These are phyloP conservation scores for Bromus sterilis DNA, from an alignment of 176 grass and related monocot species.

Conservation along the genomic window DNA sequence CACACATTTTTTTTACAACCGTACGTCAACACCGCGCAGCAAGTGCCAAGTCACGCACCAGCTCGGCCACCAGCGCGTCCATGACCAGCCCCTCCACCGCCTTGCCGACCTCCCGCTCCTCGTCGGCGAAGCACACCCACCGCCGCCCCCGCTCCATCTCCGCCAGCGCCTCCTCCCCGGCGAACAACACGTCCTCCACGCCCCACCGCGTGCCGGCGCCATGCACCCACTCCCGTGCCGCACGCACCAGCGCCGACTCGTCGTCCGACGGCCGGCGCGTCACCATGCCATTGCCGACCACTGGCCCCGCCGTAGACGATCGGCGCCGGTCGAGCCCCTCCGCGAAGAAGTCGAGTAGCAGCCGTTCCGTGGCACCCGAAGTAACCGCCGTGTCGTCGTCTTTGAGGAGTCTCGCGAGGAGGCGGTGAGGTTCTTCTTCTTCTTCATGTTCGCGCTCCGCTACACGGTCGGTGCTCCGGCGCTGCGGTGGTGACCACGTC, in stretches of 20 bases:
- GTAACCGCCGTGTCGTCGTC: not conserved
- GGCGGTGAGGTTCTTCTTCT: not conserved
- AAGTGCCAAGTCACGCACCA: not conserved
- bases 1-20: not conserved
- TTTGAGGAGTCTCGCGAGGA: slow-evolving; percentile 26
- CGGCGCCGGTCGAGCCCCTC: slow-evolving; percentile 19
- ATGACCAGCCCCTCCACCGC: not conserved
- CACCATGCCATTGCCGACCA: not conserved
- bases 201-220: slow-evolving; percentile 32
- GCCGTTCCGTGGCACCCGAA: not conserved
- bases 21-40: not conserved
- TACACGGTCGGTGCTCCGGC: not conserved
- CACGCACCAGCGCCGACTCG: not conserved
- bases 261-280: not conserved
- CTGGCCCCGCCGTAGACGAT: not conserved
- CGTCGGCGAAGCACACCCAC: slow-evolving; percentile 27
- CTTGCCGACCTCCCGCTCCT: slow-evolving; percentile 8
- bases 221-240: slow-evolving; percentile 40
- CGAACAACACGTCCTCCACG: slow-evolving; percentile 15
- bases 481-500: not conserved
- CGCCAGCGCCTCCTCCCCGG: slow-evolving; percentile 29
- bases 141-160: slow-evolving; percentile 50
- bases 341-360: slow-evolving; percentile 68
- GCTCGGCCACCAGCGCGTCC: slow-evolving; percentile 20
- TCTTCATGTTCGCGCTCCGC: not conserved